Conservation (phyloP, 2,329 filamentous ascomycete species). For the Ascochyta pisi region DNA sequence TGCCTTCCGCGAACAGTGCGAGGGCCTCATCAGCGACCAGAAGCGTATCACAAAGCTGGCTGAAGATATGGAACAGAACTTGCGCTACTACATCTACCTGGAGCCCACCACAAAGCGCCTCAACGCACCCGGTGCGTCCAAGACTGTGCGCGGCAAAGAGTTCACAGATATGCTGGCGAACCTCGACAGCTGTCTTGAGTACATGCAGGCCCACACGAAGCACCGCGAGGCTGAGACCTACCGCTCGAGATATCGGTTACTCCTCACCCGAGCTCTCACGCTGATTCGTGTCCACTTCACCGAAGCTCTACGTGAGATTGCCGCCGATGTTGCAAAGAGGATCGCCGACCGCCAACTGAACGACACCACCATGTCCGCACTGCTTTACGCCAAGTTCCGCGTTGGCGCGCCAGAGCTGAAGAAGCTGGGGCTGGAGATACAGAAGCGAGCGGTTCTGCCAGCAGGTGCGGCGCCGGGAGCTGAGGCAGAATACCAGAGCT, state of each 20-base stretch:
- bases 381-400: conserved; percentile 75
- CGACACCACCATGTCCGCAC: conserved; percentile 73
- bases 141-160: conserved; percentile 80
- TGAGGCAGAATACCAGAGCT: conserved; percentile 69
- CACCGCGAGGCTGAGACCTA: conserved; percentile 91
- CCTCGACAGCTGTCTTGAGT: conserved; percentile 87
- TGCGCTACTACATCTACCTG: conserved; percentile 94
- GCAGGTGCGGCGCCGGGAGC: conserved; percentile 64
- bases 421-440: conserved; percentile 70
- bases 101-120: conserved; percentile 88
- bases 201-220: conserved; percentile 84
- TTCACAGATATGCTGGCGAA: conserved; percentile 89
- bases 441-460: conserved; percentile 68
- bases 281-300: conserved; percentile 72
- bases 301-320: conserved; percentile 67
- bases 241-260: conserved; percentile 81
- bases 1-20: conserved; percentile 91
- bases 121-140: conserved; percentile 89
- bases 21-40: conserved; percentile 84
- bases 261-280: conserved; percentile 74
- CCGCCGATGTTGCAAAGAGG: conserved; percentile 66
- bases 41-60: conserved; percentile 78
- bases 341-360: conserved; percentile 72
- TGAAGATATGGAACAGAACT: conserved; percentile 82
- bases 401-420: conserved; percentile 71